Evolutionary conservation across 2,329 filamentous ascomycete species (phyloP).

Genomic region (Hawksworthiomyces lignivorus): DNA sequence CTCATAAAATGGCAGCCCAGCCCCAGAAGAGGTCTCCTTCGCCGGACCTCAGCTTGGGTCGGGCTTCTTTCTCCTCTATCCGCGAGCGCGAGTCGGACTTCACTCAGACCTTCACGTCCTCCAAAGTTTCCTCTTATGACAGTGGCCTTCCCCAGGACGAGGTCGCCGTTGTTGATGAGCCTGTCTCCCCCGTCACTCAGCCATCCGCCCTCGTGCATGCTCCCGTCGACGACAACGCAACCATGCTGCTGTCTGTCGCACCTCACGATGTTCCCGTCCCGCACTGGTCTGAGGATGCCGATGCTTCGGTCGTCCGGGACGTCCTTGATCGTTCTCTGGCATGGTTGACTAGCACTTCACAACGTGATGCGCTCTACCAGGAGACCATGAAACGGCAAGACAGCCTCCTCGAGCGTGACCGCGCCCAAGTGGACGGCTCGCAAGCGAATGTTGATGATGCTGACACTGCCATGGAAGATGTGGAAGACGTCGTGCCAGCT

Average conservation of each 20-base stretch:
- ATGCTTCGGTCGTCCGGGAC: not conserved
- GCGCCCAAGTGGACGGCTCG: slow-evolving; percentile 6
- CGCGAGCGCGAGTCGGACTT: slow-evolving; percentile 52
- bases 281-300: not conserved
- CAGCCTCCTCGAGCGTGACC: slow-evolving; percentile 1
- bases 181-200: slow-evolving; percentile 15
- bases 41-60: slow-evolving; percentile 19
- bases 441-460: slow-evolving; percentile 3
- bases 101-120: slow-evolving; percentile 55
- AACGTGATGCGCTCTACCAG: not conserved
- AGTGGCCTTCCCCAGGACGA: slow-evolving; percentile 32
- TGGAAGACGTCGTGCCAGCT: not conserved
- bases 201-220: slow-evolving; percentile 3
- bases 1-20: slow-evolving; percentile 10
- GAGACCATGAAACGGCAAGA: slow-evolving; percentile 1
- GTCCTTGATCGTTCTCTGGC: slow-evolving; percentile 2
- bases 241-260: slow-evolving; percentile 1
- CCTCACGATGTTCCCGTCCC: not conserved
- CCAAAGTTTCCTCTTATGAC: slow-evolving; percentile 56
- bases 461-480: slow-evolving; percentile 9
- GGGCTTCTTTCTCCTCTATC: slow-evolving; percentile 56
- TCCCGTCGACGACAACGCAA: not conserved
- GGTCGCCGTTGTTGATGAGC: slow-evolving; percentile 43
- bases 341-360: slow-evolving; percentile 3
- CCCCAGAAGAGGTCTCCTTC: slow-evolving; percentile 11